phyloP scores from a whole-genome alignment of 2,329 filamentous ascomycete species.

The Atkinsonella texensis region DNA sequence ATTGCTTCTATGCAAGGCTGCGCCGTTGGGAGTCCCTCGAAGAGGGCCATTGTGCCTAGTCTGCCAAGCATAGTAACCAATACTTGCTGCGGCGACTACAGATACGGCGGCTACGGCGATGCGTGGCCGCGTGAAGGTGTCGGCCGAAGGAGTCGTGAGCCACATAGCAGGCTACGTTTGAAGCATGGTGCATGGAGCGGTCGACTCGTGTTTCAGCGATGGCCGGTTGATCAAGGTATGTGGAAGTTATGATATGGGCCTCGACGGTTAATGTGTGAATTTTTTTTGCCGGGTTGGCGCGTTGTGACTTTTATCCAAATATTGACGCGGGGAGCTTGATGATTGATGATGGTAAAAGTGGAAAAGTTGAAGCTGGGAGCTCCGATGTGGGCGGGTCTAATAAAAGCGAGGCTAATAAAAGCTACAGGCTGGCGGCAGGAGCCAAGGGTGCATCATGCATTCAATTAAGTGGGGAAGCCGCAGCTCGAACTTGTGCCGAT shows the following conservation, averaged over 20 bases:
- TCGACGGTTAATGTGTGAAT: not conserved
- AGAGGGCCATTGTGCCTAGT: slow-evolving; percentile 16
- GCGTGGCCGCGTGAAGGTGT: slow-evolving; percentile 42
- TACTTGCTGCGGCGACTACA: slow-evolving; percentile 41
- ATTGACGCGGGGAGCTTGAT: not conserved
- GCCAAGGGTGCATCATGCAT: not conserved
- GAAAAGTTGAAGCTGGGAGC: not conserved
- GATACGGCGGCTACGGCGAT: slow-evolving; percentile 44
- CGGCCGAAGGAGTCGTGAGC: slow-evolving; percentile 35
- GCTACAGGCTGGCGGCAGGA: not conserved
- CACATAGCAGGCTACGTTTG: slow-evolving; percentile 28
- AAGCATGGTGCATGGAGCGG: slow-evolving; percentile 17
- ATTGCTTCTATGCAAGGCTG: slow-evolving; percentile 50
- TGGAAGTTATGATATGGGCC: not conserved
- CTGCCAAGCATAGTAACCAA: slow-evolving; percentile 47
- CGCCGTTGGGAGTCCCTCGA: slow-evolving; percentile 15
- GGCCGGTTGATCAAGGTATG: not conserved
- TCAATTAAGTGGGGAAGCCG: slow-evolving; percentile 2
- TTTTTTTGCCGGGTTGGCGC: not conserved
- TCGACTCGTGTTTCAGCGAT: not conserved
- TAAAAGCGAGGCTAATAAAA: not conserved
- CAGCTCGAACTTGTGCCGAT: slow-evolving; percentile 3
- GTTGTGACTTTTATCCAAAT: not conserved
- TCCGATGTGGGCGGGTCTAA: not conserved
- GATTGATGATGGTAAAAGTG: no score